Conservation (phyloP, 2,329 filamentous ascomycete species). For the Epichloe glyceriae region DNA sequence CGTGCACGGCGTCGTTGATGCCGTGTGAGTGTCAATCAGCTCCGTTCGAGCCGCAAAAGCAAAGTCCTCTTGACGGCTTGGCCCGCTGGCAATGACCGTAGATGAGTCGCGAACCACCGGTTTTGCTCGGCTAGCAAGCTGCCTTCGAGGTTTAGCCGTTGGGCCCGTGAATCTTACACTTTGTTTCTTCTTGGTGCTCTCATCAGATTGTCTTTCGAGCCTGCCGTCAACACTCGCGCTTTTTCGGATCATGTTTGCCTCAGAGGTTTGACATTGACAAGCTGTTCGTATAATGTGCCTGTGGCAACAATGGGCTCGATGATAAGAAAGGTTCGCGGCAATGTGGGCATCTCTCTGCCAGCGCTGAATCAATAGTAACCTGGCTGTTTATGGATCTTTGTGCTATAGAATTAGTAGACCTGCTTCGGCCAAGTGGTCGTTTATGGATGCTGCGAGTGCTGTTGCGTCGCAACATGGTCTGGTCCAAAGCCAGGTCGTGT, state of each 20-base stretch:
- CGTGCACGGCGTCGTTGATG: constrained; percentile 9
- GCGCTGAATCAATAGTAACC: constrained; percentile 34
- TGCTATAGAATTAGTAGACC: constrained; percentile 35
- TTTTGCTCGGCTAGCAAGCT: constrained; percentile 17
- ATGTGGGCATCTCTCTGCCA: constrained; percentile 47
- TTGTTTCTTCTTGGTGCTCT: constrained; percentile 22
- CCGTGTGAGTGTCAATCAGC: not conserved
- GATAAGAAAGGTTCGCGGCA: constrained; percentile 49
- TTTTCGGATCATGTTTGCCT: constrained; percentile 8
- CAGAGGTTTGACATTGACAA: constrained; percentile 13
- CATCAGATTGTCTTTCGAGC: constrained; percentile 6
- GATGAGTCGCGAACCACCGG: constrained; percentile 2
- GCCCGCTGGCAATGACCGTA: not conserved
- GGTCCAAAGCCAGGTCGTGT: not conserved
- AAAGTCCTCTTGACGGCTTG: not conserved
- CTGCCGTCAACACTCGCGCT: constrained; percentile 12
- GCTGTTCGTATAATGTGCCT: not conserved
- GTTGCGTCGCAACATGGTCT: constrained; percentile 36
- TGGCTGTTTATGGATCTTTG: constrained; percentile 27
- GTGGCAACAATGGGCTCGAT: constrained; percentile 33
- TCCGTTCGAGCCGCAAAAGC: not conserved
- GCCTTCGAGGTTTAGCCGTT: constrained; percentile 16
- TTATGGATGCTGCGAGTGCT: constrained; percentile 29
- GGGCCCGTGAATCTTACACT: constrained; percentile 42
- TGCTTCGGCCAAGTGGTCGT: constrained; percentile 35